phyloP scores from a whole-genome alignment of 768 basidiomycete species.

The Phallus indusiatus region DNA sequence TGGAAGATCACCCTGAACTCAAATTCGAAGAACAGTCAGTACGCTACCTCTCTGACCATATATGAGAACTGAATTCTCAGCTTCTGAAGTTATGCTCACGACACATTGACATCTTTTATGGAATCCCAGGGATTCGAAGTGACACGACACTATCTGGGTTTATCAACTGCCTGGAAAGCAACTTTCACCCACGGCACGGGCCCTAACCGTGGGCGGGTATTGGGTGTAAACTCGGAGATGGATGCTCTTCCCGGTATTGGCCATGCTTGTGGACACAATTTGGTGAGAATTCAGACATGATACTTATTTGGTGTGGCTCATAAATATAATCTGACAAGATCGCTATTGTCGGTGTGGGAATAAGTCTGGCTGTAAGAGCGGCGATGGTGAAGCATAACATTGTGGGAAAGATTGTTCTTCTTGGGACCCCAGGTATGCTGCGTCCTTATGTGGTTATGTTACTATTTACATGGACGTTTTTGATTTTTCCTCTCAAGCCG shows the following conservation, averaged over 20 bases:
- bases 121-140: slow-evolving; percentile 16
- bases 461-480: not conserved
- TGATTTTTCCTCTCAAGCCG: slow-evolving; percentile 20
- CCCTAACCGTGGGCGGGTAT: slow-evolving; percentile 6
- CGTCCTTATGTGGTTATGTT: not conserved
- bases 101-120: slow-evolving; percentile 18
- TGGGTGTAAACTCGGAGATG: slow-evolving; percentile 21
- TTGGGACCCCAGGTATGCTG: slow-evolving; percentile 16
- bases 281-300: slow-evolving; percentile 1
- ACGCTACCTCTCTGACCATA: not conserved
- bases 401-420: slow-evolving; percentile 15
- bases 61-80: not conserved
- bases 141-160: slow-evolving; percentile 16
- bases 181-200: slow-evolving; percentile 14
- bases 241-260: slow-evolving; percentile 33
- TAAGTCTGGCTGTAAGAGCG: slow-evolving; percentile 13
- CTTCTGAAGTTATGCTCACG: slow-evolving; percentile 17
- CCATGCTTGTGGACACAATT: slow-evolving; percentile 9
- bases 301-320: slow-evolving; percentile 10
- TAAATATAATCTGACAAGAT: slow-evolving; percentile 3
- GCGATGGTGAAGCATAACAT: slow-evolving; percentile 16
- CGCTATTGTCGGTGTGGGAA: slow-evolving; percentile 17
- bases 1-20: slow-evolving; percentile 15
- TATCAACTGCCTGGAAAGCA: slow-evolving; percentile 19
- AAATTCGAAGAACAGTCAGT: slow-evolving; percentile 11